Evolutionary conservation across 1,284 basidiomycete species (phyloP).

Genomic region (Rhodofomes roseus): DNA sequence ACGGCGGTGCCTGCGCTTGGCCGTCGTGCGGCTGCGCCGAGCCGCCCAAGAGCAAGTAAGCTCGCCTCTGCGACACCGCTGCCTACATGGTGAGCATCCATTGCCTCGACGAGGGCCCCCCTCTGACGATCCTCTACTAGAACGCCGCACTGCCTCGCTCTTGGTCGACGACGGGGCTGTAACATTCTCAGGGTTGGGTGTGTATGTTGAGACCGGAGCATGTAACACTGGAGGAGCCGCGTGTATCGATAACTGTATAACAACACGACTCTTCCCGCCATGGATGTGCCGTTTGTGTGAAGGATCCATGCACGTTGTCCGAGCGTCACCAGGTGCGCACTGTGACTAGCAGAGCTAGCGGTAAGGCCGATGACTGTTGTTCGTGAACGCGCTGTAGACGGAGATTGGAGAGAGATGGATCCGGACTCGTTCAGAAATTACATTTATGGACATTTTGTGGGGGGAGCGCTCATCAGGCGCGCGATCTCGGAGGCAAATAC

Average conservation of each 20-base stretch:
- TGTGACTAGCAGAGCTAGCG: neutral
- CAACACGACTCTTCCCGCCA: neutral
- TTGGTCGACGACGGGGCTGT: neutral
- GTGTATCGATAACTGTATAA: neutral
- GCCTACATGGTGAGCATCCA: constrained; percentile 10
- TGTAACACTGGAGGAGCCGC: neutral
- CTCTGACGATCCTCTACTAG: neutral
- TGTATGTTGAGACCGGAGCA: neutral
- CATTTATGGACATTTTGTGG: too few species aligned
- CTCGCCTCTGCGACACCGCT: constrained; percentile 8
- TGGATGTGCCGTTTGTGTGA: neutral
- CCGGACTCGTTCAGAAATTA: too few species aligned
- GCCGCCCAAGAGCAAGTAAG: constrained; percentile 23
- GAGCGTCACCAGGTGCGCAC: neutral
- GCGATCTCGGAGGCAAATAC: neutral
- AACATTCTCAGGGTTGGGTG: neutral
- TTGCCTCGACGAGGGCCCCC: too few species aligned
- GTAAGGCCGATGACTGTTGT: too few species aligned
- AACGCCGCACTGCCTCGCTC: neutral
- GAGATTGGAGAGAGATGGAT: too few species aligned
- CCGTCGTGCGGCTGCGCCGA: constrained; percentile 28
- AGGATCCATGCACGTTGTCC: neutral
- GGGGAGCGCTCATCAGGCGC: neutral
- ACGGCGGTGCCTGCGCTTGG: constrained; percentile 20
- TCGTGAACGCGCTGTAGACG: too few species aligned